These are phyloP conservation scores for Tanacetum coccineum DNA, from an alignment of 129 eudicot genomes.

Conservation along the genomic window DNA sequence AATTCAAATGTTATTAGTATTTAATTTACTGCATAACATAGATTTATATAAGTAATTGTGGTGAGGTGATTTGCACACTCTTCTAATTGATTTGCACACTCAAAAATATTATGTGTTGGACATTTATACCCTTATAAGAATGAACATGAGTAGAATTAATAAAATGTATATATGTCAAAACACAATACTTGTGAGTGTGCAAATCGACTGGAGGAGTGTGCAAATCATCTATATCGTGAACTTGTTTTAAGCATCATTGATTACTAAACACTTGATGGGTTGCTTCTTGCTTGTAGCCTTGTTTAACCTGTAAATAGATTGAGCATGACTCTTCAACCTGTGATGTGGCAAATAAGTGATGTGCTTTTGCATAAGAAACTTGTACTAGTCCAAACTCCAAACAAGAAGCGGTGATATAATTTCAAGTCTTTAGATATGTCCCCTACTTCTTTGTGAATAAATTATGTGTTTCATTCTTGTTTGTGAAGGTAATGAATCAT, in stretches of 20 bases:
- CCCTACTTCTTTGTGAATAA: conserved; percentile 29
- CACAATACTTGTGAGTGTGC: no score
- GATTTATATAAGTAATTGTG: background rate
- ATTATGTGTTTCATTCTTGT: conserved; percentile 34
- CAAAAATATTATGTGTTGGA: no score
- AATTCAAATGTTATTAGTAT: background rate
- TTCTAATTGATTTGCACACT: no score
- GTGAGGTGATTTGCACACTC: no score
- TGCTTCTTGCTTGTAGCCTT: conserved; percentile 29
- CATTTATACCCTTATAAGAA: no score
- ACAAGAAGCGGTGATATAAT: conserved; percentile 29
- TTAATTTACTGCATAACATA: no score
- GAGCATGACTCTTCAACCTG: conserved; percentile 15
- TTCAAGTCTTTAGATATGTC: conserved; percentile 24
- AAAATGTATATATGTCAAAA: no score
- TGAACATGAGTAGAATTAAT: no score
- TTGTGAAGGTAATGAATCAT: conserved; percentile 28
- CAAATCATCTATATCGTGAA: no score
- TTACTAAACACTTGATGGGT: conserved; percentile 29
- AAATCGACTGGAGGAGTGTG: no score
- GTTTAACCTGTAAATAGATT: conserved; percentile 15
- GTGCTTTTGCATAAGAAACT: conserved; percentile 23
- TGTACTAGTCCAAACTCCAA: conserved; percentile 28
- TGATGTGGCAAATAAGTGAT: conserved; percentile 8
- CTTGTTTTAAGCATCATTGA: conserved; percentile 16